These are phyloP conservation scores for Chytriomyces confervae DNA, from an alignment of 192 early-diverging fungal species.

Conservation along the genomic window DNA sequence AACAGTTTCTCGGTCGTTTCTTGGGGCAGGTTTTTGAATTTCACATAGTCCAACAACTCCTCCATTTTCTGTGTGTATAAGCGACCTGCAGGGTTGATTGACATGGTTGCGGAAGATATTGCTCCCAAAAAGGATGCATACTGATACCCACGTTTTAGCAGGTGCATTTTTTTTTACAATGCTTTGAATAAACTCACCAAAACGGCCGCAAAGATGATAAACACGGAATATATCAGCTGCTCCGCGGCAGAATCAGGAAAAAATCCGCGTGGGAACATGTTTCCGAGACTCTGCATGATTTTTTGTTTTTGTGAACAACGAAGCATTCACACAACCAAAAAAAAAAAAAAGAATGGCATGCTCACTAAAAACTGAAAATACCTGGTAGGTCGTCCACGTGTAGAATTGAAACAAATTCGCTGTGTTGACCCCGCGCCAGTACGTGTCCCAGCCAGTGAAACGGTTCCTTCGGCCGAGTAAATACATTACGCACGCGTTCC, in stretches of 20 bases:
- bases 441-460: not conserved
- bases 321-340: too few relatives aligned
- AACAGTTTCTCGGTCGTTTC: slow-evolving; percentile 21
- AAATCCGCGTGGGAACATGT: slow-evolving; percentile 19
- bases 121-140: slow-evolving; percentile 20
- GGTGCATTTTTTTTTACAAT: too few relatives aligned
- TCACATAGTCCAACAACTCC: slow-evolving; percentile 21
- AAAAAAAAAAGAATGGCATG: too few relatives aligned
- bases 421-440: not conserved
- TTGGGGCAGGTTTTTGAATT: slow-evolving; percentile 15
- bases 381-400: slow-evolving; percentile 12
- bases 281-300: slow-evolving; percentile 4
- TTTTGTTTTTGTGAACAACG: too few relatives aligned
- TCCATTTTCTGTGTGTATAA: slow-evolving; percentile 30
- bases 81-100: slow-evolving; percentile 16
- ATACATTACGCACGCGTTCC: slow-evolving; percentile 8
- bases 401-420: slow-evolving; percentile 9
- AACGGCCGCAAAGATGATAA: slow-evolving; percentile 22
- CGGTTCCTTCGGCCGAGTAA: not conserved
- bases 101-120: slow-evolving; percentile 23
- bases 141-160: not conserved
- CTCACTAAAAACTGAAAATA: not conserved
- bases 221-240: not conserved
- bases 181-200: not conserved
- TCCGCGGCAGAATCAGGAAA: slow-evolving; percentile 14